A percentile compares a stretch with the other conserved stretches of the same genome.
Conservation (phyloP, 2,329 filamentous ascomycete genomes). For the Fusarium continuum region DNA sequence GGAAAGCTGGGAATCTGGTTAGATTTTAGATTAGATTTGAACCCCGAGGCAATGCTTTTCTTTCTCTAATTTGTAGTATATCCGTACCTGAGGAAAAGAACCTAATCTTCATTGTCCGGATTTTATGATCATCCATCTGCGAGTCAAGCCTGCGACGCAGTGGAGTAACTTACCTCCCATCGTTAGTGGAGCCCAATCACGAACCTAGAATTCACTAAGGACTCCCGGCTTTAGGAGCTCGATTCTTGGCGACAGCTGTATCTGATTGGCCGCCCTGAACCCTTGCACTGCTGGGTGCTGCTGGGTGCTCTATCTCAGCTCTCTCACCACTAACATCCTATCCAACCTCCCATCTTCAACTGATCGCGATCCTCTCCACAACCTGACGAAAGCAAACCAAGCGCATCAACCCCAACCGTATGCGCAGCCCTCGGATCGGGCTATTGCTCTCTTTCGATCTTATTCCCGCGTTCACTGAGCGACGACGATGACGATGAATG, state of each 20-base stretch:
- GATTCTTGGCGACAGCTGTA: conserved; percentile 14
- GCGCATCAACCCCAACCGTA: conserved; percentile 24
- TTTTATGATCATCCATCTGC: too few species aligned
- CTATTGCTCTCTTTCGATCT: conserved; percentile 19
- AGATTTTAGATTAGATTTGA: too few species aligned
- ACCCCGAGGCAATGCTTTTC: too few species aligned
- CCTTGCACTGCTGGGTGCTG: conserved; percentile 4
- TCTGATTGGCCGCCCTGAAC: conserved; percentile 30
- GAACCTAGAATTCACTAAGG: background rate
- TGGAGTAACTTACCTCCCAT: conserved; percentile 1
- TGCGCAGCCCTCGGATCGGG: conserved; percentile 24
- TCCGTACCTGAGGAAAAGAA: too few species aligned
- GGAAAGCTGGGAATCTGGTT: too few species aligned
- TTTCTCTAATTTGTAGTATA: too few species aligned
- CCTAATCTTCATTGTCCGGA: too few species aligned
- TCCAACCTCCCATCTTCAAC: conserved; percentile 30
- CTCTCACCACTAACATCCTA: conserved; percentile 38
- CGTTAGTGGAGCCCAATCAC: conserved; percentile 26
- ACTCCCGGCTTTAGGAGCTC: conserved; percentile 28
- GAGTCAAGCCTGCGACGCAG: conserved; percentile 9
- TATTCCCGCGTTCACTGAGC: conserved; percentile 18
- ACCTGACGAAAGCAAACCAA: conserved; percentile 18
- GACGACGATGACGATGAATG: conserved; percentile 40
- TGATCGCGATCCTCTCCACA: conserved; percentile 27
- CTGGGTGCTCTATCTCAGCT: conserved; percentile 23